phyloP scores from a whole-genome alignment of 2,329 filamentous ascomycete species.

The Phyllosticta paracitricarpa region DNA sequence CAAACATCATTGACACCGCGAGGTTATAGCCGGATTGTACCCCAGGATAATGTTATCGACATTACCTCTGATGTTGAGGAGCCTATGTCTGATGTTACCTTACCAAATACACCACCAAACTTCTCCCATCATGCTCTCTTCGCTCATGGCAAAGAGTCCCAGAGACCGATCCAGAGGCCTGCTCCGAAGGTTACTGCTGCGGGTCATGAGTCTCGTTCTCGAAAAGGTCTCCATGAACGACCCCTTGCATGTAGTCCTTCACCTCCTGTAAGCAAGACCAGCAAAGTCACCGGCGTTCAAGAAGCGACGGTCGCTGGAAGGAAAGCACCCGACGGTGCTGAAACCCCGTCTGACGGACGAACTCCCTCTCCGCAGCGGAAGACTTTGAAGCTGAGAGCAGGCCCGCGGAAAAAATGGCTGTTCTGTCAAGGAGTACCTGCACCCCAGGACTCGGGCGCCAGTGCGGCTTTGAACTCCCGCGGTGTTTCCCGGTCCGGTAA shows the following conservation, averaged over 20 bases:
- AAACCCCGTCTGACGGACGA: slow-evolving; percentile 4
- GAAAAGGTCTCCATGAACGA: neutral
- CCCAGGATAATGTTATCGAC: slow-evolving; percentile 2
- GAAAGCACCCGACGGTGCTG: slow-evolving; percentile 9
- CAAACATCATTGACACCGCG: neutral
- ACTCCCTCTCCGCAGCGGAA: slow-evolving; percentile 11
- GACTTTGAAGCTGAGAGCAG: slow-evolving; percentile 28
- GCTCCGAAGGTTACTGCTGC: slow-evolving; percentile 17
- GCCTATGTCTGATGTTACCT: slow-evolving; percentile 1
- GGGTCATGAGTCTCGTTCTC: slow-evolving; percentile 8
- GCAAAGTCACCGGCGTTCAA: slow-evolving; percentile 27
- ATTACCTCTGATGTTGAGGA: slow-evolving; percentile 7
- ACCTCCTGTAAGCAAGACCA: slow-evolving; percentile 27
- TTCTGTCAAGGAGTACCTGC: slow-evolving; percentile 30
- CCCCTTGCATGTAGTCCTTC: slow-evolving; percentile 14
- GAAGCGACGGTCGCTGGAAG: neutral
- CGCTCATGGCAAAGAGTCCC: too few relatives aligned
- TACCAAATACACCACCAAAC: slow-evolving; percentile 3
- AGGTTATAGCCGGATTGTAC: neutral
- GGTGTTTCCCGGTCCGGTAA: neutral
- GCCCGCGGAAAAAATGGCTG: slow-evolving; percentile 32
- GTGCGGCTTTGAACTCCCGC: neutral
- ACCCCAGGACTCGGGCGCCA: neutral
- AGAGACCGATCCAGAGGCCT: slow-evolving; percentile 14
- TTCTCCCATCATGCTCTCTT: neutral